Evolutionary conservation across 345 rosid genomes (phyloP), one percentile per base, ranked within the genome.

Genomic region (Odontarrhena argentea): DNA sequence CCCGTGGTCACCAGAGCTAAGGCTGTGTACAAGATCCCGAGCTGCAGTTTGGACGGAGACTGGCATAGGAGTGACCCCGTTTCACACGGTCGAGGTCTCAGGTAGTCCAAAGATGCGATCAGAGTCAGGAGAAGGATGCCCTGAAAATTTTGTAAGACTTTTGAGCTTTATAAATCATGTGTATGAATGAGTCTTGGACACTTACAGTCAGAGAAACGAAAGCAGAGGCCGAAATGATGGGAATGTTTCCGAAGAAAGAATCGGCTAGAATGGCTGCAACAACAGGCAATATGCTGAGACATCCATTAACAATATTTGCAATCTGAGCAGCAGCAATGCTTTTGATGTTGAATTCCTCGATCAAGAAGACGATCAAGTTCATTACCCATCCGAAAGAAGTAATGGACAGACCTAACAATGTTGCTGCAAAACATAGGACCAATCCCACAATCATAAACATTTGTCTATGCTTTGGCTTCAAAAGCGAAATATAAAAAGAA

Each of bases 291-390:
- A 80, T 45, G 13, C 46, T 61, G 32, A 26, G 52, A 43, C 61
- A 71, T 40, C 74, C 80, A 43, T 38, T 55, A 2, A 58, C 42
- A 8, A 68, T 46, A 46, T 61, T 77, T 8, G 44, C 60, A 11
- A 55, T 65, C 60, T 79, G 83, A 36, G 83, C 67, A n/a, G 83
- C 80, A 52, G 50, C 70, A n/a, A 79, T 65, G 61, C 76, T 76
- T 40, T 60, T 63, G 28, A 77, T 50, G 46, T 74, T 70, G 71
- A 80, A 74, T 35, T 70, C 51, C 54, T 72, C 50, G 0, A 65
- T 72, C 18, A 32, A 32, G 36, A 32, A 32, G 36, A 32, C 36
- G 6, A 32, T 32, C 7, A 32, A 32, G 36, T 32, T 32, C 6
- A 32, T 32, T 5, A 5, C 36, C 36, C 36, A 32, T 32, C 36